phyloP scores from a whole-genome alignment of 768 basidiomycete genomes.

The Termitomyces sp. region DNA sequence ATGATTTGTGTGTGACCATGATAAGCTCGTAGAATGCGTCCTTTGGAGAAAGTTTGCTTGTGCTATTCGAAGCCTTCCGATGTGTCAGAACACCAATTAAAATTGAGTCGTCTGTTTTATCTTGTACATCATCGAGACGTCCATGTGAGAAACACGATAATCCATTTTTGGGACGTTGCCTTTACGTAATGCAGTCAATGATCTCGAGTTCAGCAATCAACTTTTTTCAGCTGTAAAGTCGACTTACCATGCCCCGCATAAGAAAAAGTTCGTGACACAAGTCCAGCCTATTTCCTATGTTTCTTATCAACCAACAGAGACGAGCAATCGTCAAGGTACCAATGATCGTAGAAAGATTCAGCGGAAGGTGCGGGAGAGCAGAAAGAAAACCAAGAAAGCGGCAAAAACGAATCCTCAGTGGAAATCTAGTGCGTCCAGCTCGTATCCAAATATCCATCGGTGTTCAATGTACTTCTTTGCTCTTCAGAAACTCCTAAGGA shows the following conservation, averaged over 20 bases:
- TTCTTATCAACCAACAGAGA: slow-evolving; percentile 48
- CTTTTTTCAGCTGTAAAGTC: not conserved
- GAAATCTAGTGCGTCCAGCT: slow-evolving; percentile 72
- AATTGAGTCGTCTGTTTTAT: no score
- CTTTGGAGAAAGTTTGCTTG: no score
- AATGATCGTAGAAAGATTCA: slow-evolving; percentile 69
- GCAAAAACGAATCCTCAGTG: slow-evolving; percentile 80
- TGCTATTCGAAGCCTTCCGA: no score
- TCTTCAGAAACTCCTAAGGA: slow-evolving; percentile 74
- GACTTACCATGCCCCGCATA: slow-evolving; percentile 11
- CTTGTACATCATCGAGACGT: no score
- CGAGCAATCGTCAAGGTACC: slow-evolving; percentile 75
- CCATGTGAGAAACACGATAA: no score
- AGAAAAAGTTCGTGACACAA: slow-evolving; percentile 12
- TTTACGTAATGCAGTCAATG: no score
- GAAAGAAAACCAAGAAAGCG: slow-evolving; percentile 70
- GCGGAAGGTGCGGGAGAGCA: slow-evolving; percentile 72
- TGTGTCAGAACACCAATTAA: no score
- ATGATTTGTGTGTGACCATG: no score
- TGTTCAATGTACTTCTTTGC: not conserved
- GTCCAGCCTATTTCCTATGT: not conserved
- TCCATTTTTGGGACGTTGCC: no score
- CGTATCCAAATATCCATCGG: not conserved
- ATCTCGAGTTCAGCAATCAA: not conserved
- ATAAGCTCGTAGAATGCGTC: no score